A percentile compares a stretch with the other conserved stretches of the same genome.
phyloP scores from a whole-genome alignment of 202 grass and related monocot species.

The Digitaria exilis region DNA sequence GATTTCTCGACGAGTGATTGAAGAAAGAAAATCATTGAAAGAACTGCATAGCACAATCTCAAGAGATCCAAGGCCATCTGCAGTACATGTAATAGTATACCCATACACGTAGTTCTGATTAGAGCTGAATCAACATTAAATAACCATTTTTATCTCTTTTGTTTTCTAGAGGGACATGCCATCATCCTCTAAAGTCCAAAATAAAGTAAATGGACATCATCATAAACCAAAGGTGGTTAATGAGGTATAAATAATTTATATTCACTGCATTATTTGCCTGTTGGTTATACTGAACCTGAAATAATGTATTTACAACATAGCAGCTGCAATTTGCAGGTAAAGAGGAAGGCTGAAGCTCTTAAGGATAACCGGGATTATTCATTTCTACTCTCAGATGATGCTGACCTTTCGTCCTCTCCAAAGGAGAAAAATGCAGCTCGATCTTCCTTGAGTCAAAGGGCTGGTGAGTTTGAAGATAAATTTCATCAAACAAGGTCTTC shows the following conservation, averaged over 20 bases:
- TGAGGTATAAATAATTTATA: constrained; percentile 59
- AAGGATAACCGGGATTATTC: constrained; percentile 95
- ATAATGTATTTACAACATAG: constrained; percentile 39
- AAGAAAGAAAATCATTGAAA: constrained; percentile 89
- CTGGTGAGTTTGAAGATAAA: constrained; percentile 52
- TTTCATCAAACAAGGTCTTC: not conserved
- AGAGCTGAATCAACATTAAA: constrained; percentile 19
- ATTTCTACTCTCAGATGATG: constrained; percentile 92
- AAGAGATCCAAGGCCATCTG: constrained; percentile 60
- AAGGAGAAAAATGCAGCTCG: constrained; percentile 50
- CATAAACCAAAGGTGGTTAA: constrained; percentile 76
- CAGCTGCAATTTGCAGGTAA: constrained; percentile 61
- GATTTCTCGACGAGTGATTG: constrained; percentile 91
- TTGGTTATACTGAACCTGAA: constrained; percentile 31
- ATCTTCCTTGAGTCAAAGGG: constrained; percentile 41
- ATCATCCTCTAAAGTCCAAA: constrained; percentile 54
- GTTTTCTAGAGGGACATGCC: constrained; percentile 68
- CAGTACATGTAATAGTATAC: constrained; percentile 49
- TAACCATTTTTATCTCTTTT: not conserved
- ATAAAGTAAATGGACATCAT: constrained; percentile 50
- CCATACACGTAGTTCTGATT: constrained; percentile 13
- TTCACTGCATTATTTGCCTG: constrained; percentile 19
- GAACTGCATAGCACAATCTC: constrained; percentile 61
- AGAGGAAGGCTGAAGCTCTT: constrained; percentile 84
- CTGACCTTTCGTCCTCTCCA: constrained; percentile 54